phyloP scores from a whole-genome alignment of 768 basidiomycete genomes.

The Amanita exitialis region DNA sequence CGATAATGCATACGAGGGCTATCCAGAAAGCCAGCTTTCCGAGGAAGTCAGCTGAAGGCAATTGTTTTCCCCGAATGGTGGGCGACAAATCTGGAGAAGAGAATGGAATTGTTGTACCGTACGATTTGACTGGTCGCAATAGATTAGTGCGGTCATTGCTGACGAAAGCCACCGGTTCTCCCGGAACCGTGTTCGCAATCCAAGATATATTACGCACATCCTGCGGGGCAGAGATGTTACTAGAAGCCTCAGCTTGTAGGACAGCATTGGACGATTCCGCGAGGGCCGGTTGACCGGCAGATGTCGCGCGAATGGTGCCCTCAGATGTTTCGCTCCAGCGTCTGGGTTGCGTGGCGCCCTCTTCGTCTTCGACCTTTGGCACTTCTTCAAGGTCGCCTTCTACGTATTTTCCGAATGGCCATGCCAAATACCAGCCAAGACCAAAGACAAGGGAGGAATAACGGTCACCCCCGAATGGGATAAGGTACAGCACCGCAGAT shows the following conservation, averaged over 20 bases:
- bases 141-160: constrained; percentile 19
- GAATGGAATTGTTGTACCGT: constrained; percentile 49
- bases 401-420: constrained; percentile 99
- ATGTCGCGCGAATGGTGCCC: constrained; percentile 26
- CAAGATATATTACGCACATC: constrained; percentile 33
- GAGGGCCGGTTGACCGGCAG: constrained; percentile 13
- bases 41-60: constrained; percentile 37
- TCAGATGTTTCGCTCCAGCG: constrained; percentile 24
- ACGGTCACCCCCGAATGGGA: constrained; percentile 74
- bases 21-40: constrained; percentile 82
- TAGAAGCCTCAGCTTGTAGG: constrained; percentile 11
- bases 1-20: constrained; percentile 63
- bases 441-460: constrained; percentile 87
- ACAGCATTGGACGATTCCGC: constrained; percentile 7
- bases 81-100: constrained; percentile 16
- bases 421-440: constrained; percentile 90
- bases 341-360: constrained; percentile 19
- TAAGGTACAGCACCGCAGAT: constrained; percentile 55
- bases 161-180: constrained; percentile 42
- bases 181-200: constrained; percentile 23
- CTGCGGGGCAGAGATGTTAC: constrained; percentile 22
- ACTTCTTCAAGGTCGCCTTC: constrained; percentile 52
- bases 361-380: constrained; percentile 26
- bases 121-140: constrained; percentile 46
- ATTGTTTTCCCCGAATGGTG: constrained; percentile 21